Conservation (phyloP, 352 stramenopile species). For the Pythium monospermum region DNA sequence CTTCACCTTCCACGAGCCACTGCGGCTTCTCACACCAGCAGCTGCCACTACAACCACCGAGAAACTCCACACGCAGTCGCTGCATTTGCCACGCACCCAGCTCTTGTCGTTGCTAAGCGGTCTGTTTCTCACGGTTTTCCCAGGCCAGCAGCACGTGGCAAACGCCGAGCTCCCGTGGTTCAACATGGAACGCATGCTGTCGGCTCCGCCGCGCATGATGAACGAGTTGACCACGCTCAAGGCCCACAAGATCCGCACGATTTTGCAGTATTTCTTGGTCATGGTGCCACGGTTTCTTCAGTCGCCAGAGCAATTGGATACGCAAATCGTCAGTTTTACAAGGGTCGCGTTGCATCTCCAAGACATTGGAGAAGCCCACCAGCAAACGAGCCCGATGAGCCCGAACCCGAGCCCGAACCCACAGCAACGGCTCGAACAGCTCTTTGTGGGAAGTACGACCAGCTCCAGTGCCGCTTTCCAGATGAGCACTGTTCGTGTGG, state of each 20-base stretch:
- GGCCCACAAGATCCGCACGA: constrained; percentile 58
- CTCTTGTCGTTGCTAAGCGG: constrained; percentile 39
- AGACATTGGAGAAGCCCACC: background rate
- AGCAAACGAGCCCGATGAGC: background rate
- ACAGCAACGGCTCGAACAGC: too few relatives aligned
- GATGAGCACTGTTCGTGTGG: constrained; percentile 25
- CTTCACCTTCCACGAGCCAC: constrained; percentile 34
- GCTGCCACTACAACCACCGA: background rate
- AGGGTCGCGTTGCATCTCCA: constrained; percentile 28
- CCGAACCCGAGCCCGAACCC: constrained; percentile 10
- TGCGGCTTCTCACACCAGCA: constrained; percentile 33
- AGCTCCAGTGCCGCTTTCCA: background rate
- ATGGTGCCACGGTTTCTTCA: constrained; percentile 29
- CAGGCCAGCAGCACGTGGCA: constrained; percentile 27
- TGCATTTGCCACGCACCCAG: constrained; percentile 23
- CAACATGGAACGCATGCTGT: constrained; percentile 39
- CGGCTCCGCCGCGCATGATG: constrained; percentile 15
- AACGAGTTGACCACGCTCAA: constrained; percentile 34
- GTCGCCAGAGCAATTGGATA: background rate
- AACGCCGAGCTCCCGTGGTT: constrained; percentile 51
- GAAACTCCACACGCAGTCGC: background rate
- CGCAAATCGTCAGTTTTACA: constrained; percentile 55
- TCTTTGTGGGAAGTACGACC: constrained; percentile 11
- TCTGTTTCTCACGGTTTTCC: constrained; percentile 66
- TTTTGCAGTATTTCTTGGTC: constrained; percentile 68